A percentile compares a stretch with the other conserved stretches of the same genome.
phyloP scores from a whole-genome alignment of 2,329 filamentous ascomycete species.

The Botrytis pseudocinerea region DNA sequence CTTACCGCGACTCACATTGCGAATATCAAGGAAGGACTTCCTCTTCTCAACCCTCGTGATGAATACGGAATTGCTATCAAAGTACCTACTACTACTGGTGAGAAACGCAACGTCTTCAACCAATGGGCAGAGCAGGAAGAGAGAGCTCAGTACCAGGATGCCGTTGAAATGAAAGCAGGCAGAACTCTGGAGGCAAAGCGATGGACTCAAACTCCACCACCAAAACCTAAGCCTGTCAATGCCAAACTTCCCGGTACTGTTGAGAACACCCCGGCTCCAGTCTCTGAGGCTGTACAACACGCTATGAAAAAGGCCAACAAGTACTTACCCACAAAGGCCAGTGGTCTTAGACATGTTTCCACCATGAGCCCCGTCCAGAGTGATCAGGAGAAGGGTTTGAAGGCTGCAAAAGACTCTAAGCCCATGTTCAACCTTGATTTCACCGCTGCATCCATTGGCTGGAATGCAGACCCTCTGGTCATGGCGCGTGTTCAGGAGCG shows the following conservation, averaged over 20 bases:
- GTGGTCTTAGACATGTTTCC: slow-evolving; percentile 25
- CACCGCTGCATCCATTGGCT: neutral
- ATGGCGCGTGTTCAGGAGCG: neutral
- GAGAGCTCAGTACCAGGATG: slow-evolving; percentile 8
- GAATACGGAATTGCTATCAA: slow-evolving; percentile 4
- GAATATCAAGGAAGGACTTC: slow-evolving; percentile 1
- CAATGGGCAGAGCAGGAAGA: slow-evolving; percentile 17
- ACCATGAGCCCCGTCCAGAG: slow-evolving; percentile 25
- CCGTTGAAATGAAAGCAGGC: neutral
- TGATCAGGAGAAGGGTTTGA: slow-evolving; percentile 8
- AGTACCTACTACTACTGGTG: neutral
- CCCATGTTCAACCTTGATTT: neutral
- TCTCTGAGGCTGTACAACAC: slow-evolving; percentile 8
- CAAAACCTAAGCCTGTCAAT: slow-evolving; percentile 25
- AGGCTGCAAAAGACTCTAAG: neutral
- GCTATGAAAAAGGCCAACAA: slow-evolving; percentile 24
- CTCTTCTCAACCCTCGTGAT: slow-evolving; percentile 10
- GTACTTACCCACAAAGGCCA: slow-evolving; percentile 23
- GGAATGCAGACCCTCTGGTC: neutral
- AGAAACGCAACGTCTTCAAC: neutral
- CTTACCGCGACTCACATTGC: neutral
- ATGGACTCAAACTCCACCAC: slow-evolving; percentile 25
- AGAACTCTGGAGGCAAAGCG: slow-evolving; percentile 23
- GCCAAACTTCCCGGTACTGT: slow-evolving; percentile 23
- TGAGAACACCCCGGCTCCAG: slow-evolving; percentile 4